Evolutionary conservation across 1,284 basidiomycete genomes (phyloP), one percentile per base, ranked within the genome.

Genomic region (Trametes polyzona): DNA sequence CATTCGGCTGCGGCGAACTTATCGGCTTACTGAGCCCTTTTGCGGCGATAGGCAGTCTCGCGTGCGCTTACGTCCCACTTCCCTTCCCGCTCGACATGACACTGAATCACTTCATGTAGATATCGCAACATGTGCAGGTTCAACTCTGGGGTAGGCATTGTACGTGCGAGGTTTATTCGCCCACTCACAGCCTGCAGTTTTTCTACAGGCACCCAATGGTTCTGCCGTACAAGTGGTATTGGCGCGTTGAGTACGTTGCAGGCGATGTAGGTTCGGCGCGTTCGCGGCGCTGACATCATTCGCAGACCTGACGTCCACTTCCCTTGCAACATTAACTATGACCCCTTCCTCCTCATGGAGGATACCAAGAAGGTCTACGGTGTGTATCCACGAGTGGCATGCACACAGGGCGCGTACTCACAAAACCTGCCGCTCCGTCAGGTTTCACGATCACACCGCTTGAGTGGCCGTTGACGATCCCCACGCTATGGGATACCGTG

Each of bases 271-370:
- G 56, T 86, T 82, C 68, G 87, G 32, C 33, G 10, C 26, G 37
- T 35, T n/a, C 7, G 16, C 1, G 24, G 10, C 24, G 23, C 9
- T 47, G 3, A 19, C 4, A 0, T 4, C n/a, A 1, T 2, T 10
- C 16, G 12, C 29, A 84, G 82, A 61, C 90, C 90, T 0, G 80
- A 82, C 50, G 84, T 92, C 54, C 83, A 87, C 69, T 89, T 87
- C 72, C 84, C 84, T 71, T 93, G 91, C 69, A 83, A 93, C 65
- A 71, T 91, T 44, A 75, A 80, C 46, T 84, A 83, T 59, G 91
- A 93, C 65, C 90, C 90, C 0, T 93, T 93, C 77, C 58, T 84
- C 4, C 84, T 81, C 69, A 90, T 93, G 90, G 78, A 88, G 66
- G 80, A 89, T 35, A 76, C 90, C 65, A 81, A 86, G 58, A 92